Conservation (phyloP, 306 rosid species). For the Arachis hypogaea region DNA sequence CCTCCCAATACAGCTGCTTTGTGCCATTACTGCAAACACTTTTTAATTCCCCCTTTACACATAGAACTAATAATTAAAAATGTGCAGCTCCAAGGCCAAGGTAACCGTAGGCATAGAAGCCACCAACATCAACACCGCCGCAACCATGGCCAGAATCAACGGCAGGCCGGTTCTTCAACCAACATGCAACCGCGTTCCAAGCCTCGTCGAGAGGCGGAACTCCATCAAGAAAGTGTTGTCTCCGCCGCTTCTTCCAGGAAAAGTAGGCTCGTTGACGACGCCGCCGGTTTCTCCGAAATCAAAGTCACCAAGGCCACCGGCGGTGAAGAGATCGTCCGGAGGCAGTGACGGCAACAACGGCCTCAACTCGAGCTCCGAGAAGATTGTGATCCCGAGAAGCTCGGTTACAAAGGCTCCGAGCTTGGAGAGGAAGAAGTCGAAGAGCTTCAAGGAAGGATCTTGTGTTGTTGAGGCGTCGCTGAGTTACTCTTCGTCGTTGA, state of each 20-base stretch:
- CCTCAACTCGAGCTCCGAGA: slow-evolving; percentile 68
- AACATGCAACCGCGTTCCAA: slow-evolving; percentile 73
- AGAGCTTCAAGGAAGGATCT: slow-evolving; percentile 73
- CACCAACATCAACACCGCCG: slow-evolving; percentile 31
- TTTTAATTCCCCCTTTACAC: too few relatives aligned
- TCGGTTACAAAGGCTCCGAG: slow-evolving; percentile 47
- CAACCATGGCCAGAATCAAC: slow-evolving; percentile 57
- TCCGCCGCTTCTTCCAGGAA: slow-evolving; percentile 44
- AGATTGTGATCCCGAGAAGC: slow-evolving; percentile 57
- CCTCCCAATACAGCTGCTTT: slow-evolving; percentile 6
- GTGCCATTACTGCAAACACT: slow-evolving; percentile 20
- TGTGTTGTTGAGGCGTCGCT: slow-evolving; percentile 58
- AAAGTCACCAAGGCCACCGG: slow-evolving; percentile 80
- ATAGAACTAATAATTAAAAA: slow-evolving; percentile 17
- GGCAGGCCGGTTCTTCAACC: slow-evolving; percentile 93
- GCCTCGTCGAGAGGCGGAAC: slow-evolving; percentile 68
- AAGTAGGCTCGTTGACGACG: slow-evolving; percentile 48
- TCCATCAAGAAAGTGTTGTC: slow-evolving; percentile 62
- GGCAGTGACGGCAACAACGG: slow-evolving; percentile 70
- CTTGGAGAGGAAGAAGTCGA: slow-evolving; percentile 86
- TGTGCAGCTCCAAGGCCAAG: slow-evolving; percentile 80
- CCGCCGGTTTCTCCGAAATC: slow-evolving; percentile 78
- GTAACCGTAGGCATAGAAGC: slow-evolving; percentile 58
- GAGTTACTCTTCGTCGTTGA: slow-evolving; percentile 76
- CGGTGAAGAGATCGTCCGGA: slow-evolving; percentile 50